Percentiles rank a stretch among this genome's conserved stretches.
Conservation (phyloP, 768 basidiomycete genomes). For the Lentinula lateritia region DNA sequence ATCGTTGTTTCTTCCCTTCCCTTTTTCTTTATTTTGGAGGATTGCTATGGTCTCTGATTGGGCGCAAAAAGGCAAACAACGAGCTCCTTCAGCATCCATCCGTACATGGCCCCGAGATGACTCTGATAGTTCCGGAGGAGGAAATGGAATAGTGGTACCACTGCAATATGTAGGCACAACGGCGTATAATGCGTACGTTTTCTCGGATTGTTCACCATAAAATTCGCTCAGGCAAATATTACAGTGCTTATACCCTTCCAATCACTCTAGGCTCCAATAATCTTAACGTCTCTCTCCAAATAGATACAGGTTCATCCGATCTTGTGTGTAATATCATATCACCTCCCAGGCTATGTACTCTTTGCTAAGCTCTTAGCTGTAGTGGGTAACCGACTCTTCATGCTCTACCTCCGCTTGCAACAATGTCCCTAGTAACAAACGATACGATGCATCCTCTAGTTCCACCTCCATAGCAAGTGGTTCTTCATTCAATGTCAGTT, state of each 20-base stretch:
- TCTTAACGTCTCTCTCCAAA: conserved; percentile 57
- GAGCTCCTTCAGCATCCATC: background rate
- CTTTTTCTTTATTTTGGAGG: background rate
- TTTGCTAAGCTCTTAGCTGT: conserved; percentile 1
- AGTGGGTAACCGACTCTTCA: conserved; percentile 74
- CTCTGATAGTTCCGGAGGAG: conserved; percentile 31
- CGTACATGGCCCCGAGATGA: background rate
- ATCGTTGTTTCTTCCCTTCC: background rate
- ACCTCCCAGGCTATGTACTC: background rate
- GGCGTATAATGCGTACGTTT: conserved; percentile 55
- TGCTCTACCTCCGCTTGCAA: conserved; percentile 54
- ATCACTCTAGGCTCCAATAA: conserved; percentile 43
- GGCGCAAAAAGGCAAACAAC: conserved; percentile 1
- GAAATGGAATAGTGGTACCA: conserved; percentile 52
- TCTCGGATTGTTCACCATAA: background rate
- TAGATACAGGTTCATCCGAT: conserved; percentile 82
- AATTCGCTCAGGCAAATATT: conserved; percentile 1
- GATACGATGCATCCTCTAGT: conserved; percentile 47
- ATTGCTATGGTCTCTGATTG: background rate
- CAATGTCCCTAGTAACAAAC: conserved; percentile 30
- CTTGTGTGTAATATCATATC: conserved; percentile 33
- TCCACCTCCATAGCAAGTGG: conserved; percentile 35
- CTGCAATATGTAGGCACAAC: conserved; percentile 50
- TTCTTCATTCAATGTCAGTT: conserved; percentile 42
- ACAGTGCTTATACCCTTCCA: conserved; percentile 62